Evolutionary conservation across 345 rosid species (phyloP), one percentile per base, ranked within the genome.

Genomic region (Syzygium jambos): DNA sequence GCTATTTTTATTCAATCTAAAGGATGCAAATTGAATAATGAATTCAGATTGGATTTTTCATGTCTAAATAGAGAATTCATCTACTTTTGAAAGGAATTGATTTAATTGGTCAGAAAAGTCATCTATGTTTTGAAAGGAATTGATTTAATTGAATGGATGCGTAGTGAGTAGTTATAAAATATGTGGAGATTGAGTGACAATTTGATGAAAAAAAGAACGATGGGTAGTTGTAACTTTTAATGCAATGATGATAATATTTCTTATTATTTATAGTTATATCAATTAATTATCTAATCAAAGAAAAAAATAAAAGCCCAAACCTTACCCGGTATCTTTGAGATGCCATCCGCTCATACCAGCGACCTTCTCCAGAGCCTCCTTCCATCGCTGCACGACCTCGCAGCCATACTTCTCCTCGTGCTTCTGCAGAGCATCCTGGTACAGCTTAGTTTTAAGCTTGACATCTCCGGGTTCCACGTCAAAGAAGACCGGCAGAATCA

Each of bases 261-360:
- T 1, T 1, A 19, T 54, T 54, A 54, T 54, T 54, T 54, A 54
- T 54, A 54, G 0, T 54, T 19, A 0, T 19, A 54, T 54, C 0
- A 19, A 54, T 19, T 19, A 54, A 54, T 54, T 54, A 0, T 54
- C 3, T 17, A 54, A 17, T 54, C 1, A 55, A 55, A 22, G 11
- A 19, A 54, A 8, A 22, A 9, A 55, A 9, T 0, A 1, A 55
- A 55, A 22, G 25, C 0, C 1, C 25, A 55, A 1, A 1, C 59
- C 27, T 22, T 55, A 55, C 61, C 61, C 61, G 1, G 2, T 56
- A 56, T 23, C 1, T 56, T 56, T 22, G 61, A 56, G 12, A 56
- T 22, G 27, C 61, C 61, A 56, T 22, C 61, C 61, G 21, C 19
- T 22, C 27, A 23, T 56, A 3, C 12, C 4, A 22, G 61, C 61